Conservation (phyloP, 805 yeast species). For the Wickerhamomyces subpelliculosus region DNA sequence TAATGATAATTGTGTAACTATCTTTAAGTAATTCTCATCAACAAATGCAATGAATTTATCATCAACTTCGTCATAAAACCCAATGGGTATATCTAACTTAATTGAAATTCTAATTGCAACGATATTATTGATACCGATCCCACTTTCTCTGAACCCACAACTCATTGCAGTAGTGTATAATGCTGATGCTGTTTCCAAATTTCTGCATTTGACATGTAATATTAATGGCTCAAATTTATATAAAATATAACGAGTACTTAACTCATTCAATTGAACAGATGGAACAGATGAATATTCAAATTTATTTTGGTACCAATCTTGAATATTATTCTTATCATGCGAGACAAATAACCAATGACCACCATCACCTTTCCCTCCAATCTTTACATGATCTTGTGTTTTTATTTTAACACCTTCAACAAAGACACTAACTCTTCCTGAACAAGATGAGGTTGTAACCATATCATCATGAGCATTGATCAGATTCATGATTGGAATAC, state of each 20-base stretch:
- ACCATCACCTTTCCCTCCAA: conserved; percentile 85
- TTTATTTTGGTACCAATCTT: conserved; percentile 36
- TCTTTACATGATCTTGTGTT: conserved; percentile 27
- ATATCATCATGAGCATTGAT: conserved; percentile 58
- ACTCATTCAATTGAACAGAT: conserved; percentile 3
- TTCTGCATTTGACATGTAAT: conserved; percentile 74
- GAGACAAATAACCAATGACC: conserved; percentile 82
- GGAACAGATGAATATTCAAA: conserved; percentile 1
- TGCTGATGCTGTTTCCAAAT: conserved; percentile 46
- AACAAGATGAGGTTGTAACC: conserved; percentile 86
- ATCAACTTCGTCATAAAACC: conserved; percentile 33
- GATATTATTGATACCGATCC: conserved; percentile 70
- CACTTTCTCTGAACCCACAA: conserved; percentile 84
- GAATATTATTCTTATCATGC: conserved; percentile 47
- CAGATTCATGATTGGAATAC: conserved; percentile 63
- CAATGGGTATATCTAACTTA: conserved; percentile 72
- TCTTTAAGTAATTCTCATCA: conserved; percentile 38
- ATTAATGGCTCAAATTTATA: conserved; percentile 84
- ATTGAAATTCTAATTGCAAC: conserved; percentile 77
- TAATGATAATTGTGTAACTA: conserved; percentile 46
- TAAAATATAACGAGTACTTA: conserved; percentile 46
- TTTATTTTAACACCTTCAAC: conserved; percentile 59
- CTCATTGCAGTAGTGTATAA: conserved; percentile 68
- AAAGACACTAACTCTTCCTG: conserved; percentile 81
- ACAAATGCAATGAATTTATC: conserved; percentile 39